Base-by-base conservation (phyloP, 2,329 filamentous ascomycete species). In the Fusarium sp. region DNA sequence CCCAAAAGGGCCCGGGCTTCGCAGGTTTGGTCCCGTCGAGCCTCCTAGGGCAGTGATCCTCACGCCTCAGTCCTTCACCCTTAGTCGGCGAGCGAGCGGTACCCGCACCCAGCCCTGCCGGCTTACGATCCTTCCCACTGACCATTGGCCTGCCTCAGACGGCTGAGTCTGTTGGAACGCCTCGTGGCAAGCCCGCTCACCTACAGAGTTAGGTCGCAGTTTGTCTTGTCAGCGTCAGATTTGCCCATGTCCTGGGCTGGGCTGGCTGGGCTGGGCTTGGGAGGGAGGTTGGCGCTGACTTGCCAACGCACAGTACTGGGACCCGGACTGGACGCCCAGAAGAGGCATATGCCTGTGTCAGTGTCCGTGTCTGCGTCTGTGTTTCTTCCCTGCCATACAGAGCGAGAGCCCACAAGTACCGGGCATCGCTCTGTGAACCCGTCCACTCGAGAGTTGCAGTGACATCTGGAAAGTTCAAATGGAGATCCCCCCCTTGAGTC, bases 91-190 rank as follows among this genome's bases (percentile, higher is more conserved):
- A 62, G 65, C 31, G 29, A 31, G 69, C 51, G 17, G 51, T 72
- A 70, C 66, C 74, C 75, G 74, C 72, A 71, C 51, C 70, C 61
- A 71, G 66, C 65, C 75, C 73, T 75, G 75, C 67, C 71, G 69
- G 76, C 73, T 78, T 75, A 75, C 69, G 73, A 74, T 74, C 69
- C 76, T 75, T 75, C 70, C 70, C 63, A 66, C 29, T 75, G 17
- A 51, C 46, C 46, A 51, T 51, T 58, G 27, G 46, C 46, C 46
- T 51, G 16, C 35, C 66, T 76, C 76, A 73, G 75, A 67, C 72
- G 68, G 27, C 69, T 71, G 75, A 71, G 67, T 73, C 69, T 71
- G 60, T 58, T 68, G 66, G 64, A 62, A 71, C 69, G 69, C 75
- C 75, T 75, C 66, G 40, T 63, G 42, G 69, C 63, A 71, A 72